Base-by-base conservation (phyloP, 768 basidiomycete species). In the Neoboletus subvelutipes region DNA sequence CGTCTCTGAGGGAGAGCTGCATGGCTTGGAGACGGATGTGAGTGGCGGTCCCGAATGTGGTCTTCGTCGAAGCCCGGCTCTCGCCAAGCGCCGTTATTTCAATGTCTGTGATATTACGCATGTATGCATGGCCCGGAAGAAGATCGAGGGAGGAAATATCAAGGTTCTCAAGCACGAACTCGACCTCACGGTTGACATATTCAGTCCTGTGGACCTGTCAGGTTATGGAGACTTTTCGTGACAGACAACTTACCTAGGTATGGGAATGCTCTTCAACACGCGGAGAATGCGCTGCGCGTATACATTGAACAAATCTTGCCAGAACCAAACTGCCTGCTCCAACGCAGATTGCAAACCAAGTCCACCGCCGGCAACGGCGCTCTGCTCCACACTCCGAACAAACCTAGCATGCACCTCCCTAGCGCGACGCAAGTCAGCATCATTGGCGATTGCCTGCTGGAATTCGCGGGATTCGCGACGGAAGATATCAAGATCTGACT, bases 261-360 rank as follows among this genome's bases (percentile, higher is more conserved):
- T 88, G 12, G 88, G 88, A 15, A 90, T 71, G 51, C 82, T 80
- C 62, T 82, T 81, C 67, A 89, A 59, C 64, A 80, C 71, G 28
- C 57, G 62, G 54, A 87, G 67, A 1, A 82, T 34, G 10, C 80
- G 79, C 17, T 90, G 91, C 1, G 88, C 68, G 64, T 92, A 92
- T 17, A 92, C 87, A 63, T 86, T 88, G 76, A 90, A 86, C 8
- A 92, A 57, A 58, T 94, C 92, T 67, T 86, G 81, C 86, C 86
- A 89, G 73, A 90, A 82, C 88, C 88, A 90, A 1, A 84, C 80
- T 6, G 81, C 79, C 45, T 85, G 80, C 52, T 87, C 84, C 59
- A 86, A 64, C 5, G 80, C 78, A 11, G 78, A 78, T 64, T 84
- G 78, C 43, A 84, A 43, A 7, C 79, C 78, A 0, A 75, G 40